These are phyloP conservation scores for Kalanchoe fedtschenkoi DNA, from an alignment of 164 flowering plant genomes.

Conservation along the genomic window DNA sequence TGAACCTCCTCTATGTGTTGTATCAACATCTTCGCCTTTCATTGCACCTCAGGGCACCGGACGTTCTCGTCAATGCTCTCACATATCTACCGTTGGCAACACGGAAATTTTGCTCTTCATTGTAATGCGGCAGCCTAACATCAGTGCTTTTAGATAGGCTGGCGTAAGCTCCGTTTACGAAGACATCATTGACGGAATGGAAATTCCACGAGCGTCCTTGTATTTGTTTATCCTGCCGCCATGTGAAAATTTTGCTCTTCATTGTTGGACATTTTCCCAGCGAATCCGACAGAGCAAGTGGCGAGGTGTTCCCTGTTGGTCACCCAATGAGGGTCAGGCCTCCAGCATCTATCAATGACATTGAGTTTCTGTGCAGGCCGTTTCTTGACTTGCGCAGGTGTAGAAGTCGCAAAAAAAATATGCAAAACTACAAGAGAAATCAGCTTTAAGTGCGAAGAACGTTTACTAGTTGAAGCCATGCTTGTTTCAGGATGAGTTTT, in stretches of 20 bases:
- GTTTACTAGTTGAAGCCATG: neutral
- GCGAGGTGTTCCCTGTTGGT: slow-evolving; percentile 44
- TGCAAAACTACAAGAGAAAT: too few species aligned
- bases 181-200: slow-evolving; percentile 3
- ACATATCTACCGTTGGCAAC: slow-evolving; percentile 1
- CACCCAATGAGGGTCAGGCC: slow-evolving; percentile 44
- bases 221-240: slow-evolving; percentile 23
- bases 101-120: neutral
- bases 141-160: neutral
- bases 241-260: slow-evolving; percentile 18
- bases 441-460: neutral
- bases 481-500: neutral
- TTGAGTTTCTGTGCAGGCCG: slow-evolving; percentile 16
- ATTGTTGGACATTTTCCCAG: slow-evolving; percentile 67
- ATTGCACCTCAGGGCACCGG: slow-evolving; percentile 10
- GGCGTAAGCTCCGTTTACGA: neutral
- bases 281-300: slow-evolving; percentile 63
- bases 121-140: neutral
- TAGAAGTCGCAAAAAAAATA: neutral
- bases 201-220: slow-evolving; percentile 3
- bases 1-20: neutral
- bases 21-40: slow-evolving; percentile 1
- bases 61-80: slow-evolving; percentile 3
- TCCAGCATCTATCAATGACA: slow-evolving; percentile 73
- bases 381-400: neutral